These are phyloP conservation scores for Tylopilus sp. DNA, from an alignment of 768 basidiomycete species.

Conservation along the genomic window DNA sequence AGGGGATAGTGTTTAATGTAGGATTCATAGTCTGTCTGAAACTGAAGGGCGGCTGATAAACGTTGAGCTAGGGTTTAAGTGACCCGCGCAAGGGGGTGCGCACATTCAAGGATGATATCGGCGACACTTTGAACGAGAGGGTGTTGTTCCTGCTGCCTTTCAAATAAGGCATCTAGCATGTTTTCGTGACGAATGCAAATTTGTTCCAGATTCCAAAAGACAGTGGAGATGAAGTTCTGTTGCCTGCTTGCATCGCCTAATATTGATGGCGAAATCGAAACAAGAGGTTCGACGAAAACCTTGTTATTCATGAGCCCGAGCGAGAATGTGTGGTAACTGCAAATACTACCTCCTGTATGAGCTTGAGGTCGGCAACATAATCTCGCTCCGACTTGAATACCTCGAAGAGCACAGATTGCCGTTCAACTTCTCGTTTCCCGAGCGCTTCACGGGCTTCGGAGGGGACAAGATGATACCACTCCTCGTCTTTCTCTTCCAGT, in stretches of 20 bases:
- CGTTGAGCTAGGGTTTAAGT: slow-evolving; percentile 15
- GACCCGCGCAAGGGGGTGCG: slow-evolving; percentile 21
- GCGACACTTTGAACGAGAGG: slow-evolving; percentile 80
- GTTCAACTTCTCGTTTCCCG: slow-evolving; percentile 72
- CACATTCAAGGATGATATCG: slow-evolving; percentile 82
- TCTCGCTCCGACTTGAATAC: slow-evolving; percentile 86
- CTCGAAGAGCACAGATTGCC: slow-evolving; percentile 88
- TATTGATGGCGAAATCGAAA: slow-evolving; percentile 59
- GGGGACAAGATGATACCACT: slow-evolving; percentile 82
- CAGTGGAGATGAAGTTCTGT: slow-evolving; percentile 67
- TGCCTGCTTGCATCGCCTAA: slow-evolving; percentile 50
- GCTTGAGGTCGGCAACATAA: slow-evolving; percentile 78
- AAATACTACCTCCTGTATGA: slow-evolving; percentile 64
- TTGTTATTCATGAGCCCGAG: slow-evolving; percentile 25
- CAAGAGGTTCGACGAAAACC: slow-evolving; percentile 73
- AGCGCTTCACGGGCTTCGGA: slow-evolving; percentile 65
- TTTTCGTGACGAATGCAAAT: slow-evolving; percentile 65
- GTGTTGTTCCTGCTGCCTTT: slow-evolving; percentile 79
- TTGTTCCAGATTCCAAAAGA: slow-evolving; percentile 79
- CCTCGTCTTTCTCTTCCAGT: slow-evolving; percentile 65
- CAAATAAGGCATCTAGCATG: slow-evolving; percentile 71
- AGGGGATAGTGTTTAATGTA: slow-evolving; percentile 90
- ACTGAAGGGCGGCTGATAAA: slow-evolving; percentile 36
- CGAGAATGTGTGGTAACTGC: no score
- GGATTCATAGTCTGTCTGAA: slow-evolving; percentile 66